These are phyloP conservation scores for Alternaria incomplexa DNA, from an alignment of 2,329 filamentous ascomycete genomes.

Conservation along the genomic window DNA sequence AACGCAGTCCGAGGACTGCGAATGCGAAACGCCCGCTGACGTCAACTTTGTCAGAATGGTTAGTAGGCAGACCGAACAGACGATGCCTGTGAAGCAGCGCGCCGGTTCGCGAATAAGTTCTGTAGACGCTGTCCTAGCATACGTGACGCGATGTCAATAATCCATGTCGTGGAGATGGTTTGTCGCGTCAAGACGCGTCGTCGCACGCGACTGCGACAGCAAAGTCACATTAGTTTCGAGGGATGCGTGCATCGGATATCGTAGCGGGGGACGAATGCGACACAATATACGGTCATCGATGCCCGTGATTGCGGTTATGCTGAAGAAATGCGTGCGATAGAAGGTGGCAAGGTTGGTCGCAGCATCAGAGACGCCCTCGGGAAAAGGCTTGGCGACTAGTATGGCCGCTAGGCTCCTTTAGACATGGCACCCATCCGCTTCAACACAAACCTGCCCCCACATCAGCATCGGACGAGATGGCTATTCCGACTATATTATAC, in stretches of 20 bases:
- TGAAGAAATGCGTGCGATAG: not conserved
- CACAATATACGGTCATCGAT: not conserved
- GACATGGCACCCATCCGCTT: not conserved
- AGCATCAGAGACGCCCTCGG: not conserved
- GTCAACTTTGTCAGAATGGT: not conserved
- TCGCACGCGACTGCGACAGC: not conserved
- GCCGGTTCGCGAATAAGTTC: not conserved
- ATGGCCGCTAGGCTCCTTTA: not conserved
- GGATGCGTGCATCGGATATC: not conserved
- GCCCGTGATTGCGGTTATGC: not conserved
- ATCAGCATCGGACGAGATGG: not conserved
- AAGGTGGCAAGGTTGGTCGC: not conserved
- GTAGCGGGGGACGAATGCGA: not conserved
- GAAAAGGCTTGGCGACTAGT: not conserved
- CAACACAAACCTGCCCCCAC: no score
- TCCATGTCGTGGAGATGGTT: not conserved
- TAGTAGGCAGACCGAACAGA: not conserved
- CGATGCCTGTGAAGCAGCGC: not conserved
- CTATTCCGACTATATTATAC: not conserved
- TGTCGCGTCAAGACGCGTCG: not conserved
- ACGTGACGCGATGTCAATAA: not conserved
- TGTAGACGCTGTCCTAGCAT: not conserved
- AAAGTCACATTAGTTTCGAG: not conserved
- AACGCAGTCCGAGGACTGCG: constrained; percentile 29
- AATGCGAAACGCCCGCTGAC: constrained; percentile 28